A percentile compares a stretch with the other conserved stretches of the same genome.
phyloP scores from a whole-genome alignment of 139 green algal genomes.

The Diplosphaera chodatii region DNA sequence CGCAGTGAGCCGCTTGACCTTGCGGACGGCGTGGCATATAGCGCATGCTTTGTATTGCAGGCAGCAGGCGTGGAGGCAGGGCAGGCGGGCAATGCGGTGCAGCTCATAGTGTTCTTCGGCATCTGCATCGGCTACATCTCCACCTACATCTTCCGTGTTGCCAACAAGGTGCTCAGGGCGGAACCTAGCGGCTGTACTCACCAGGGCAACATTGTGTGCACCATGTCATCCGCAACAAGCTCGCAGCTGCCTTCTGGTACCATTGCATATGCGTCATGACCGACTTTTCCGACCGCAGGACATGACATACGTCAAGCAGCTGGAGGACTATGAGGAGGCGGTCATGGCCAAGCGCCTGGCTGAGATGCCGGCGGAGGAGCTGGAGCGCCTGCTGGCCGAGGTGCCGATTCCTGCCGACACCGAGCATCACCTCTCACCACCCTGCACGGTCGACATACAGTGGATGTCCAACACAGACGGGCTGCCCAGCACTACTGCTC shows the following conservation, averaged over 20 bases:
- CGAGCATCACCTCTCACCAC: too few relatives aligned
- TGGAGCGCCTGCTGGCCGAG: conserved; percentile 31
- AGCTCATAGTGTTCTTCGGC: conserved; percentile 80
- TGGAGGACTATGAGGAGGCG: conserved; percentile 95
- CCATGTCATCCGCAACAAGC: too few relatives aligned
- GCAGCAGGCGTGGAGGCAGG: conserved; percentile 62
- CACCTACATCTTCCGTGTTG: conserved; percentile 92
- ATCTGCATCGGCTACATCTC: conserved; percentile 78
- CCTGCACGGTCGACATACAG: too few relatives aligned
- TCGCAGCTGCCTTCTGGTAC: too few relatives aligned
- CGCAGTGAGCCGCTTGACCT: too few relatives aligned
- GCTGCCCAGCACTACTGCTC: too few relatives aligned
- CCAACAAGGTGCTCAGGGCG: conserved; percentile 72
- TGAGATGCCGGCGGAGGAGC: conserved; percentile 79
- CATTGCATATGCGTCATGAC: too few relatives aligned
- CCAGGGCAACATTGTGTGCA: too few relatives aligned
- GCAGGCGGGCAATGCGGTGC: conserved; percentile 79
- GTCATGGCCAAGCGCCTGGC: conserved; percentile 96
- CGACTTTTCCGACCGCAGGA: not conserved
- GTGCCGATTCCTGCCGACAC: not conserved
- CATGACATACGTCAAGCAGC: conserved; percentile 96
- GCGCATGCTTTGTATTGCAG: conserved; percentile 10
- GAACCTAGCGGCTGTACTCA: too few relatives aligned
- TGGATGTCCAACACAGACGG: too few relatives aligned
- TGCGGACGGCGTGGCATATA: too few relatives aligned